Percentiles rank a stretch among this genome's conserved stretches.
Conservation (phyloP, 345 rosid genomes). For the Populus ilicifolia region DNA sequence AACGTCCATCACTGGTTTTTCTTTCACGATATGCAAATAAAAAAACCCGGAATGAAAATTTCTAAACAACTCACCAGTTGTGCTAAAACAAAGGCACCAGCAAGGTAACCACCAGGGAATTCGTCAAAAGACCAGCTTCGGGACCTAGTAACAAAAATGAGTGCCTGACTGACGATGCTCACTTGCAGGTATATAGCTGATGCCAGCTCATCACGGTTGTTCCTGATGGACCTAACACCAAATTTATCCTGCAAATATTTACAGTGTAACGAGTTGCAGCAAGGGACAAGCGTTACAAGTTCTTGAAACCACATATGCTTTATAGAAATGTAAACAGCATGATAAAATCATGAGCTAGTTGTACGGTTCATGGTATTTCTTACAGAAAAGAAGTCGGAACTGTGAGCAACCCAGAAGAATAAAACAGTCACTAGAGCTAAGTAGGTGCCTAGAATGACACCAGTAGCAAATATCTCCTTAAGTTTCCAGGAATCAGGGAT, state of each 20-base stretch:
- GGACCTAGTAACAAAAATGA: constrained; percentile 93
- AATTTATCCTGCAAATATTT: constrained; percentile 53
- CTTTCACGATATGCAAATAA: neutral
- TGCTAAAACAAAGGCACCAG: constrained; percentile 59
- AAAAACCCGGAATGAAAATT: neutral
- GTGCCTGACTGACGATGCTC: constrained; percentile 89
- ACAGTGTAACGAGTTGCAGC: neutral
- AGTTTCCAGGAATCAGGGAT: constrained; percentile 88
- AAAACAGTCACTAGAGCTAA: constrained; percentile 79
- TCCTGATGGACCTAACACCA: constrained; percentile 59
- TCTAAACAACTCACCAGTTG: constrained; percentile 55
- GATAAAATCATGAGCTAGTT: neutral
- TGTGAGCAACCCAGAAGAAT: constrained; percentile 71
- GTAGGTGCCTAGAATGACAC: constrained; percentile 75
- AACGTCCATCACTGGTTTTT: neutral
- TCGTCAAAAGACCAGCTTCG: constrained; percentile 86
- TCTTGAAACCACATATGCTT: neutral
- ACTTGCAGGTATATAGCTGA: constrained; percentile 94
- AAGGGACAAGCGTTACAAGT: neutral
- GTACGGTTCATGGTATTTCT: constrained; percentile 5
- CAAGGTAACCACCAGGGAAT: constrained; percentile 76
- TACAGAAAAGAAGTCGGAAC: constrained; percentile 77
- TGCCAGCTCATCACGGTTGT: constrained; percentile 48
- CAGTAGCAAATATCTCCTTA: constrained; percentile 81
- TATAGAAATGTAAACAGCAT: neutral